Percentiles rank a stretch among this genome's conserved stretches.
Conservation (phyloP, 352 stramenopile genomes). For the Globisporangium nodosum region DNA sequence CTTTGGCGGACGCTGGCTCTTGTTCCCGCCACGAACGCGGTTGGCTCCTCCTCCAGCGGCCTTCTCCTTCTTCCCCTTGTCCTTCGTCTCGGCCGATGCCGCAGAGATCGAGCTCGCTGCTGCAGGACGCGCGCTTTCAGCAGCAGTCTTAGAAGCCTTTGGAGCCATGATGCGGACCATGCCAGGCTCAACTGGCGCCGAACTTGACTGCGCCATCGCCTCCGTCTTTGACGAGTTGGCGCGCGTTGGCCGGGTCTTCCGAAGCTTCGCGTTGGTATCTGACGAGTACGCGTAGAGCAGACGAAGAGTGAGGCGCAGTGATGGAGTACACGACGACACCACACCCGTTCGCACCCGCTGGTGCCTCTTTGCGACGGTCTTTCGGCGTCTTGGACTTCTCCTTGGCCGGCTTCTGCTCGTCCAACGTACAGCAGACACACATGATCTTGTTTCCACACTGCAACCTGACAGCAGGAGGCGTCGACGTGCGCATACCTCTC, state of each 20-base stretch:
- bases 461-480: not conserved
- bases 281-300: not conserved
- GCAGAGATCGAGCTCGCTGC: not conserved
- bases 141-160: conserved; percentile 11
- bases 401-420: conserved; percentile 12
- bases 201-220: not conserved
- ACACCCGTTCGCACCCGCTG: not conserved
- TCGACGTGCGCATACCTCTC: conserved; percentile 18
- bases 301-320: too few relatives aligned
- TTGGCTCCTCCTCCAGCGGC: not conserved
- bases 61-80: conserved; percentile 19
- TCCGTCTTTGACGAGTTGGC: conserved; percentile 29
- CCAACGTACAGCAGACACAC: not conserved
- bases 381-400: conserved; percentile 17
- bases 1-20: conserved; percentile 21
- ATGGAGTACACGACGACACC: not conserved
- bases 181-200: conserved; percentile 27
- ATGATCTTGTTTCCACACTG: not conserved
- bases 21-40: conserved; percentile 19
- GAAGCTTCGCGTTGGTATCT: conserved; percentile 32
- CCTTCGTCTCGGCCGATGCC: conserved; percentile 1
- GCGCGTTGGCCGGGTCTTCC: conserved; percentile 31
- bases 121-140: not conserved
- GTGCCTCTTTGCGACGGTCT: conserved; percentile 8
- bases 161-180: conserved; percentile 51